Base-by-base conservation (phyloP, 192 early-diverging fungal species). In the Cetraspora pellucida region DNA sequence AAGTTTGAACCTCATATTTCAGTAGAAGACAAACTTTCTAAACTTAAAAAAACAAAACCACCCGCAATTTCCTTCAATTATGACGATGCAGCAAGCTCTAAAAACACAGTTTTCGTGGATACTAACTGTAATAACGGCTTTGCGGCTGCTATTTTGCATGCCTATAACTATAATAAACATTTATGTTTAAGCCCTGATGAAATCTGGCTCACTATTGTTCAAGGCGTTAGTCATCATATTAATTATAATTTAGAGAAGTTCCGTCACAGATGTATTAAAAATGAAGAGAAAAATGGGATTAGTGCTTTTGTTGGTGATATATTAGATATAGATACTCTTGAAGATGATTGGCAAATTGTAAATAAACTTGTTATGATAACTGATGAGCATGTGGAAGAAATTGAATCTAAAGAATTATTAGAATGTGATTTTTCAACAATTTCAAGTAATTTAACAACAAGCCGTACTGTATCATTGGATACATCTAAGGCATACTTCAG, bases 391-490 rank as follows among this genome's bases (percentile, higher is more conserved):
- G 57, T 58, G 25, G 57, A 58, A 58, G 21, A 58, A 58, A 58
- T 58, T 58, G 57, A 58, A 8, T 3, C 21, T 10, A 25, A 17
- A 8, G 1, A n/a, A 23, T 23, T 58, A 11, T 58, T 58, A 9
- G 57, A 58, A n/a, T 58, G 57, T 58, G 8, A 58, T 25, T 58
- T 58, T 58, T 58, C 57, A 23, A 58, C 57, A 10, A 58, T n/a
- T 23, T 23, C 57, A 58, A 27, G 11, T n/a, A 21, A 19, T 58
- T 23, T 58, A 23, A 58, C 57, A 21, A n/a, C 57, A 11, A 58
- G 57, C 10, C 57, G 57, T 25, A 58, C 21, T 23, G 21, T 58
- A 10, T 23, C 21, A 23, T 58, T 58, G 7, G 57, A 58, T 58
- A 58, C 21, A n/a, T 5, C 21, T 21, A 58, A 58, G 21, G 57